These are phyloP conservation scores for Babesia ovis DNA, from an alignment of 169 alveolate genomes.

Conservation along the genomic window DNA sequence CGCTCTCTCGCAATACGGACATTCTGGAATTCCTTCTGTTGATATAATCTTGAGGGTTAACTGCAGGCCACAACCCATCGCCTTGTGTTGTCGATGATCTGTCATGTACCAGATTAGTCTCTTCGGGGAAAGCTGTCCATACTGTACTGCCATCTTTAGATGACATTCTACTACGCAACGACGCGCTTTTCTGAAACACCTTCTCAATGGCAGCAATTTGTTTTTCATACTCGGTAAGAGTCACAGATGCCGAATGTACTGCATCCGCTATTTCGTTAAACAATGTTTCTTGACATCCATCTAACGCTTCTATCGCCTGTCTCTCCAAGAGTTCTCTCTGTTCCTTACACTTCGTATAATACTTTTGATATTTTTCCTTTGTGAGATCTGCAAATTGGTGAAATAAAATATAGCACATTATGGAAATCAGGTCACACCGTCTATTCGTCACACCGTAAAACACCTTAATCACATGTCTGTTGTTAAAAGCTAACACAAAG, in stretches of 20 bases:
- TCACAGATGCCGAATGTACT: slow-evolving; percentile 36
- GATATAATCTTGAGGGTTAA: not conserved
- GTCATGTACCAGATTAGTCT: not conserved
- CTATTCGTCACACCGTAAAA: too few species aligned
- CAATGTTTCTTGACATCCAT: slow-evolving; percentile 5
- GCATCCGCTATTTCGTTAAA: slow-evolving; percentile 40
- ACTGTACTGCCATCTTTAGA: too few species aligned
- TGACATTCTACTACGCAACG: too few species aligned
- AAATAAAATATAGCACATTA: too few species aligned
- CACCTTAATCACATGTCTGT: too few species aligned
- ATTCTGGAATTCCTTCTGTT: too few species aligned
- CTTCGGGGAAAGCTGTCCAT: slow-evolving; percentile 23
- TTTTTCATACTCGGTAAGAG: not conserved
- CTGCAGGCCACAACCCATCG: not conserved
- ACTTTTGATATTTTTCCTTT: slow-evolving; percentile 27
- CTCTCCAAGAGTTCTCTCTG: slow-evolving; percentile 18
- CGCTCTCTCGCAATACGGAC: not conserved
- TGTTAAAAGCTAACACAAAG: too few species aligned
- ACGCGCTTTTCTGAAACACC: not conserved
- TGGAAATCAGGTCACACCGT: too few species aligned
- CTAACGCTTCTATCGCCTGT: slow-evolving; percentile 35
- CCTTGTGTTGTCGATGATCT: not conserved
- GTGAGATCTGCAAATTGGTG: slow-evolving; percentile 25
- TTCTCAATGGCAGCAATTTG: not conserved
- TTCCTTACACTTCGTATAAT: slow-evolving; percentile 23